Conservation (phyloP, 2,329 filamentous ascomycete species). For the Phialophora macrospora region DNA sequence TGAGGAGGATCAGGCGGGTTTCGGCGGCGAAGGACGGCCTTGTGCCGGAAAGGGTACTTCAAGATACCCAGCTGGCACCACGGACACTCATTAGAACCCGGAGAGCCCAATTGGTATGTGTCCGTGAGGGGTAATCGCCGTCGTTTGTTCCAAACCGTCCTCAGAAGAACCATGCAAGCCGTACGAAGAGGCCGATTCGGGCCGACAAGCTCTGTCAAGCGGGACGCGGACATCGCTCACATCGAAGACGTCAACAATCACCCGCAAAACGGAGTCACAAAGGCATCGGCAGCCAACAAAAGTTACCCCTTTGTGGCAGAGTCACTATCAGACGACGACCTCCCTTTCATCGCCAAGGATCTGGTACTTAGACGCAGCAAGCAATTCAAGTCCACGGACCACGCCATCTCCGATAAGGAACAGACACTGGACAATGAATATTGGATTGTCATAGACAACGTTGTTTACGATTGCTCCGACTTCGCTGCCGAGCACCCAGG, state of each 20-base stretch:
- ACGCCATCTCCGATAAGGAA: constrained; percentile 2
- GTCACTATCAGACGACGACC: constrained; percentile 21
- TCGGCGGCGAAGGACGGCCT: constrained; percentile 15
- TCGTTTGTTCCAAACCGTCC: background rate
- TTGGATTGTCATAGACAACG: constrained; percentile 43
- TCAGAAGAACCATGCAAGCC: constrained; percentile 6
- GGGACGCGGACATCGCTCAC: constrained; percentile 7
- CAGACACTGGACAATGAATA: constrained; percentile 8
- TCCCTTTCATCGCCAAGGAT: constrained; percentile 36
- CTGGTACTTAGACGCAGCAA: constrained; percentile 17
- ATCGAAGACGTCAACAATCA: background rate
- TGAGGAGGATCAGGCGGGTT: constrained; percentile 1
- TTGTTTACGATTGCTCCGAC: constrained; percentile 43
- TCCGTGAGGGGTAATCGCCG: constrained; percentile 3
- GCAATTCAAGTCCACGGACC: constrained; percentile 5
- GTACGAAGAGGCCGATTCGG: constrained; percentile 18
- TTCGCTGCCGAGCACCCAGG: constrained; percentile 43
- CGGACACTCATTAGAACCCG: constrained; percentile 1
- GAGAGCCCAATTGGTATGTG: constrained; percentile 1
- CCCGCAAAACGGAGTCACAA: background rate
- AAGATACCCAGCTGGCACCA: constrained; percentile 11
- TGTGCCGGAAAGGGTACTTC: constrained; percentile 2
- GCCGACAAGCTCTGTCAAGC: constrained; percentile 9
- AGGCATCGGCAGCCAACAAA: constrained; percentile 1
- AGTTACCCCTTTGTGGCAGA: constrained; percentile 18